Evolutionary conservation across 225 moss, liverwort and hornwort genomes (phyloP).

Genomic region (Antitrichia curtipendula): DNA sequence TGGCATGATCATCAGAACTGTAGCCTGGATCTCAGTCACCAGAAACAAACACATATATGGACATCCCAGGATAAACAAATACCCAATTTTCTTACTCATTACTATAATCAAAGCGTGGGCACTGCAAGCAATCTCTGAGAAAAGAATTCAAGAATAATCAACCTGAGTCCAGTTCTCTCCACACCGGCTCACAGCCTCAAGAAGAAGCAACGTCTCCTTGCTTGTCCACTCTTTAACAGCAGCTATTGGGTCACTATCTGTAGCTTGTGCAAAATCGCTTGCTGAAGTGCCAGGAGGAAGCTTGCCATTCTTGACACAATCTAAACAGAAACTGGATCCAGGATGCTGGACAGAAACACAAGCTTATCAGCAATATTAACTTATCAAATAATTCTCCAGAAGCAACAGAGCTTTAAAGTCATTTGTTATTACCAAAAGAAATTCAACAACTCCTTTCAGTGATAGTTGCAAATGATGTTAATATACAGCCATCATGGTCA

Average conservation of each 20-base stretch:
- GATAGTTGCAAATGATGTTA: not conserved
- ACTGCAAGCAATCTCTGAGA: not conserved
- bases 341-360: conserved; percentile 34
- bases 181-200: conserved; percentile 72
- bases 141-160: not conserved
- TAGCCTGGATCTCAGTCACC: not conserved
- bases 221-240: conserved; percentile 69
- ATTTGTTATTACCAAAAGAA: not conserved
- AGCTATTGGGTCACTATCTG: conserved; percentile 16
- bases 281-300: conserved; percentile 40
- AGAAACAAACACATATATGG: not conserved
- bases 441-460: not conserved
- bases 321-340: conserved; percentile 50
- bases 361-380: not conserved
- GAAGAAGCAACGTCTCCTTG: conserved; percentile 70
- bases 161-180: conserved; percentile 89
- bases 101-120: not conserved
- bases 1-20: not conserved
- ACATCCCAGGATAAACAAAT: not conserved
- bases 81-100: not conserved
- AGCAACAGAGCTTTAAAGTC: not conserved
- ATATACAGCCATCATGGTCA: not conserved
- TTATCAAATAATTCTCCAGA: not conserved
- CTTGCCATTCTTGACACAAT: conserved; percentile 71
- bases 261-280: conserved; percentile 33